A percentile compares a stretch with the other conserved stretches of the same genome.
phyloP scores from a whole-genome alignment of 768 basidiomycete species.

The Ramaria rubella region DNA sequence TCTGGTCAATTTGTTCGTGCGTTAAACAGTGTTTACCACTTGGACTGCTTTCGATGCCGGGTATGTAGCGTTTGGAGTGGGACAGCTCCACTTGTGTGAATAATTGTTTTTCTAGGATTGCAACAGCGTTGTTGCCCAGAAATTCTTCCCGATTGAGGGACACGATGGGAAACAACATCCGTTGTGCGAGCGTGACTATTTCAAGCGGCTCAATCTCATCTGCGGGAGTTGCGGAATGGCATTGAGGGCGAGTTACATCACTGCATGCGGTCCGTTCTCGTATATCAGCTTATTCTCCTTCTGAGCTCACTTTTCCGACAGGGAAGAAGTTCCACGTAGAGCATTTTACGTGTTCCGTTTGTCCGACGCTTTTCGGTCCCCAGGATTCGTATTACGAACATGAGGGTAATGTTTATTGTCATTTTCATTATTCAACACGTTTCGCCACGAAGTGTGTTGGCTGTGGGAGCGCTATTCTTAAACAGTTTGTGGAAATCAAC shows the following conservation, averaged over 20 bases:
- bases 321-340: slow-evolving; percentile 88
- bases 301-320: slow-evolving; percentile 10
- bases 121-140: slow-evolving; percentile 90
- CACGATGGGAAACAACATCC: slow-evolving; percentile 84
- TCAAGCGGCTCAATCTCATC: slow-evolving; percentile 90
- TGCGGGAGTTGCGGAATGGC: slow-evolving; percentile 95
- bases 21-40: slow-evolving; percentile 85
- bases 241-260: slow-evolving; percentile 95
- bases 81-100: slow-evolving; percentile 67
- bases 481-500: slow-evolving; percentile 99
- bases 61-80: slow-evolving; percentile 91
- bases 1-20: slow-evolving; percentile 97
- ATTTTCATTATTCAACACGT: slow-evolving; percentile 97
- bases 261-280: slow-evolving; percentile 81
- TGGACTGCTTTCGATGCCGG: slow-evolving; percentile 98
- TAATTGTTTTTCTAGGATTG: slow-evolving; percentile 86
- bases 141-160: slow-evolving; percentile 98
- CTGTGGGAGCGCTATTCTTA: slow-evolving; percentile 93
- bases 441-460: slow-evolving; percentile 99
- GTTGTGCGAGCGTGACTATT: slow-evolving; percentile 98
- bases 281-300: slow-evolving; percentile 6
- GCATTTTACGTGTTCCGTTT: slow-evolving; percentile 97
- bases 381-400: slow-evolving; percentile 99
- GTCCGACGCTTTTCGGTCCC: slow-evolving; percentile 92
- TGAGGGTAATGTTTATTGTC: slow-evolving; percentile 95